These are phyloP conservation scores for Wickerhamiella shivajii DNA, from an alignment of 805 yeast genomes.

Conservation along the genomic window DNA sequence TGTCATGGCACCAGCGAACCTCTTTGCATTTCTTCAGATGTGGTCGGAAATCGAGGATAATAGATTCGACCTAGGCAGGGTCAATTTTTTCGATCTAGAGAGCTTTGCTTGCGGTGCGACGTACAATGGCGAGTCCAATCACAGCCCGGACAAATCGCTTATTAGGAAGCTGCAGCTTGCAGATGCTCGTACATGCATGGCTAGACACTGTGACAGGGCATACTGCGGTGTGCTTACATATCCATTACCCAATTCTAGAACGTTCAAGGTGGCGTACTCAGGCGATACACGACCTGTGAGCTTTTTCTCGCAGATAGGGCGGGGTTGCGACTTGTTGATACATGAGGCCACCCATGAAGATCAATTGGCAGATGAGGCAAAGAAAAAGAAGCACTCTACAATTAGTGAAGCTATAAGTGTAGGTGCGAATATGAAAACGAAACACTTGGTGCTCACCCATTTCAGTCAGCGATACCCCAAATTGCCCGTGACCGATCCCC, in stretches of 20 bases:
- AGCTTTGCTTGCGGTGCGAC: slow-evolving; percentile 32
- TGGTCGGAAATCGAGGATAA: slow-evolving; percentile 31
- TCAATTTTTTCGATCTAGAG: slow-evolving; percentile 47
- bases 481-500: slow-evolving; percentile 26
- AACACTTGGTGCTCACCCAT: slow-evolving; percentile 66
- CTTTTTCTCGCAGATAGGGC: slow-evolving; percentile 51
- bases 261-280: slow-evolving; percentile 68
- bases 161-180: neutral
- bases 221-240: slow-evolving; percentile 48
- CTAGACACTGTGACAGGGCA: slow-evolving; percentile 74
- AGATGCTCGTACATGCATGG: slow-evolving; percentile 41
- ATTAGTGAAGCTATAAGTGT: slow-evolving; percentile 71
- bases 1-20: slow-evolving; percentile 65
- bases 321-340: slow-evolving; percentile 53
- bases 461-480: slow-evolving; percentile 80
- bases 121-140: slow-evolving; percentile 7
- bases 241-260: slow-evolving; percentile 9
- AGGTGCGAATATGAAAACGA: slow-evolving; percentile 55
- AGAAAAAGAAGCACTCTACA: slow-evolving; percentile 72
- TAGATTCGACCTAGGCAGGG: slow-evolving; percentile 26
- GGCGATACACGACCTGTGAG: slow-evolving; percentile 88
- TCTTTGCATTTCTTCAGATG: slow-evolving; percentile 49
- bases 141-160: neutral
- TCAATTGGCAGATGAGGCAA: slow-evolving; percentile 61
- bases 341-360: slow-evolving; percentile 93